Base-by-base conservation (phyloP, 495 filamentous ascomycete genomes). In the Penicillium argentinense region DNA sequence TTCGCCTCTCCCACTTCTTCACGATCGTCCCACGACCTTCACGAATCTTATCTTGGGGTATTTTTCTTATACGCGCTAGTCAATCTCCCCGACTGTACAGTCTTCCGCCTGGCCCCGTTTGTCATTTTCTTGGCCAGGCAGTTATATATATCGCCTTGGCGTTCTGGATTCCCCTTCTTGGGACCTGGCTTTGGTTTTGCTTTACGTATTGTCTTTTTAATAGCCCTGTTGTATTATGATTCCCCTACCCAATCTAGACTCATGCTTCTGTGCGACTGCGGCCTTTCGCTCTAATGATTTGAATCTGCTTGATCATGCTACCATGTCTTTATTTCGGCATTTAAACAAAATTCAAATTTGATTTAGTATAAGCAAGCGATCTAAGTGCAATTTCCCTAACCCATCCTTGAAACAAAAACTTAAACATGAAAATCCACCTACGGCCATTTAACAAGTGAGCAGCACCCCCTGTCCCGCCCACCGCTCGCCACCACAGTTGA, bases 401-500 rank as follows among this genome's bases (percentile, higher is more conserved):
- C n/a, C n/a, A n/a, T n/a, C n/a, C n/a, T n/a, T n/a, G n/a, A n/a
- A n/a, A n/a, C n/a, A n/a, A n/a, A n/a, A n/a, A n/a, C n/a, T n/a
- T n/a, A 5, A 12, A 18, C 22, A 37, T 25, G 21, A 38, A 30
- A 11, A 33, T 21, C n/a, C 9, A 29, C 16, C 2, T 26, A 11
- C 52, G 41, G 9, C 5, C 50, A n/a, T n/a, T n/a, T 57, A 74
- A 42, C 54, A 54, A 19, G 68, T 71, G 25, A 75, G 41, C 14
- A 56, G 57, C 8, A 69, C 69, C 36, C 56, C 68, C 48, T 63
- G 54, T 9, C 69, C 69, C 36, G 54, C 54, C 68, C 67, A 75
- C 39, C 49, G 49, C 16, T 60, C 56, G 6, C 64, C 67, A 24
- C 59, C 64, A 5, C 50, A 45, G 19, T 51, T 42, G 6, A 75